Evolutionary conservation across 1,284 basidiomycete genomes (phyloP).

Genomic region (Veloboletus limbatus): DNA sequence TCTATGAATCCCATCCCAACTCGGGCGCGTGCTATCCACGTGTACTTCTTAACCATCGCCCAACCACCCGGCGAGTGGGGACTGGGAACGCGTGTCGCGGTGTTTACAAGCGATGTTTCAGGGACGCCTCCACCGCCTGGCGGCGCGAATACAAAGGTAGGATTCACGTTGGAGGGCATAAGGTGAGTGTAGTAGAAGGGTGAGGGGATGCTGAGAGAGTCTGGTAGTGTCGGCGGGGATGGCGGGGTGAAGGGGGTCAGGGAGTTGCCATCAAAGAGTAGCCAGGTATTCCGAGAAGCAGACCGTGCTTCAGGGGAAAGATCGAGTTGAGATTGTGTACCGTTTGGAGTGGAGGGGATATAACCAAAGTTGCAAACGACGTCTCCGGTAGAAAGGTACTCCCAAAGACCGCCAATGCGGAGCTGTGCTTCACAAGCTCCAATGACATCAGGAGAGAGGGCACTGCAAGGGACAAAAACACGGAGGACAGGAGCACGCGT

Average conservation of each 20-base stretch:
- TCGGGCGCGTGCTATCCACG: constrained; percentile 57
- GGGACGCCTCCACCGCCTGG: constrained; percentile 34
- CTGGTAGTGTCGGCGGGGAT: constrained; percentile 48
- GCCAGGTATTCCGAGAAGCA: constrained; percentile 46
- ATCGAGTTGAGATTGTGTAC: constrained; percentile 26
- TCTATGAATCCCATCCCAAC: constrained; percentile 38
- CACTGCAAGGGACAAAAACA: constrained; percentile 67
- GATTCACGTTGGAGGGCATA: constrained; percentile 48
- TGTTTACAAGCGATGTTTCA: constrained; percentile 43
- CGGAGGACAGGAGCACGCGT: constrained; percentile 69
- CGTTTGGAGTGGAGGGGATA: constrained; percentile 43
- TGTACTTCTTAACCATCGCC: constrained; percentile 53
- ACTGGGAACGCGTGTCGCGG: constrained; percentile 43
- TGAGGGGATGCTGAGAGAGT: constrained; percentile 60
- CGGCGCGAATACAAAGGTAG: constrained; percentile 39
- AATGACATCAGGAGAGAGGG: constrained; percentile 49
- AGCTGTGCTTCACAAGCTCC: constrained; percentile 64
- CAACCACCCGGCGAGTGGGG: constrained; percentile 55
- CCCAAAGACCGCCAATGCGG: constrained; percentile 60
- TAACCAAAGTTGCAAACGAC: constrained; percentile 76
- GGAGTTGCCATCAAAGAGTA: constrained; percentile 61
- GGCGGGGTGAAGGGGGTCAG: constrained; percentile 58
- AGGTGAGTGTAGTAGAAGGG: constrained; percentile 73
- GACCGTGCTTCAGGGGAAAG: constrained; percentile 17
- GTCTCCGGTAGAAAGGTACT: constrained; percentile 68